phyloP scores from a whole-genome alignment of 2,329 filamentous ascomycete genomes.

The Cryphonectria nitschkei region DNA sequence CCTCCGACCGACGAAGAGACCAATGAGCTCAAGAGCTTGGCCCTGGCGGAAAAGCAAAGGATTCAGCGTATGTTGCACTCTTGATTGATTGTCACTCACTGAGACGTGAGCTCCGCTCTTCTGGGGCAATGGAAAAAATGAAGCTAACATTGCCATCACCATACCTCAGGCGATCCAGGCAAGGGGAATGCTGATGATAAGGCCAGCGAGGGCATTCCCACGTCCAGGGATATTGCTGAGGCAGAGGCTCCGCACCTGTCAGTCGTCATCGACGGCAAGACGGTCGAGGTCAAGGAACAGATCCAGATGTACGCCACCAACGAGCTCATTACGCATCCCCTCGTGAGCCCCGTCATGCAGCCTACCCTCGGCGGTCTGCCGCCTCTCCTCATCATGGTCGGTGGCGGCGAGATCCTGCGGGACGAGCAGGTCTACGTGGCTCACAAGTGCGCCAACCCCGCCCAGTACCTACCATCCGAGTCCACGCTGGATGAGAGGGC shows the following conservation, averaged over 20 bases:
- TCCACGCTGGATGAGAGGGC: conserved; percentile 66
- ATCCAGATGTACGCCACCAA: conserved; percentile 89
- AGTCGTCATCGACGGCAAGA: conserved; percentile 71
- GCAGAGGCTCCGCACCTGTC: conserved; percentile 48
- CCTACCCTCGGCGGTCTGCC: conserved; percentile 88
- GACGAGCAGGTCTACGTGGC: conserved; percentile 96
- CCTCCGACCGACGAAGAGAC: conserved; percentile 82
- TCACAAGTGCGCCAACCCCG: conserved; percentile 88
- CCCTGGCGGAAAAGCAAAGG: conserved; percentile 44
- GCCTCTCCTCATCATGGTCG: conserved; percentile 82
- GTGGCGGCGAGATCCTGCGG: conserved; percentile 84
- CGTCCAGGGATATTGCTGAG: conserved; percentile 32
- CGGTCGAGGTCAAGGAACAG: conserved; percentile 81
- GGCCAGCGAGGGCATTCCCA: conserved; percentile 15
- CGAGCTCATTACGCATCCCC: conserved; percentile 78
- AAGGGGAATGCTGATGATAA: conserved; percentile 33
- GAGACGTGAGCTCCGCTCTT: background rate
- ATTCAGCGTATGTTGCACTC: conserved; percentile 30
- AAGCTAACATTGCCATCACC: background rate
- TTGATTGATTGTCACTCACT: background rate
- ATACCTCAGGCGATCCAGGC: background rate
- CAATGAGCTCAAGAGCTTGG: conserved; percentile 54
- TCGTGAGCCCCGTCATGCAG: conserved; percentile 88
- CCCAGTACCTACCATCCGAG: conserved; percentile 72
- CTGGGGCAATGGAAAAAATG: no score